Percentiles rank a stretch among this genome's conserved stretches.
Evolutionary conservation across 1,284 basidiomycete genomes (phyloP).

Genomic region (Xanthoconium separans): DNA sequence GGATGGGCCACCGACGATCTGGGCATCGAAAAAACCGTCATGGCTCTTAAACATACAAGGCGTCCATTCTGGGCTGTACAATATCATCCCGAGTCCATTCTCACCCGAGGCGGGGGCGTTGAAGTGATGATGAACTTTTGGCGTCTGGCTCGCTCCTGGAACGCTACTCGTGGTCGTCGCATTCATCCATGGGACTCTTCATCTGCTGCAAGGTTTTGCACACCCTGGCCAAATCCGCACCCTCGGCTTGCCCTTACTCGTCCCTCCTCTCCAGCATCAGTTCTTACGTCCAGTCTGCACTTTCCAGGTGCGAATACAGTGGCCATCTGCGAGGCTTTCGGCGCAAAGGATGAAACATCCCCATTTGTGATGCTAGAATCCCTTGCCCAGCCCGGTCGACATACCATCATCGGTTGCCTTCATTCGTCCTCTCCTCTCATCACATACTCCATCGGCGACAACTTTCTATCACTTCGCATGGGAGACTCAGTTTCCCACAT

Average conservation of each 20-base stretch:
- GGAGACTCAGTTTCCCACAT: slow-evolving; percentile 33
- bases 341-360: slow-evolving; percentile 52
- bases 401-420: slow-evolving; percentile 65
- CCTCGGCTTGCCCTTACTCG: slow-evolving; percentile 24
- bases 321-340: slow-evolving; percentile 58
- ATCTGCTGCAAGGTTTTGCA: slow-evolving; percentile 40
- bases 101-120: slow-evolving; percentile 61
- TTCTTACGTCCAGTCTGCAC: slow-evolving; percentile 43
- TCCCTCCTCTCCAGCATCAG: slow-evolving; percentile 23
- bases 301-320: slow-evolving; percentile 42
- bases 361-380: slow-evolving; percentile 76
- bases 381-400: slow-evolving; percentile 69
- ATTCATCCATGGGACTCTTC: slow-evolving; percentile 41
- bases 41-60: slow-evolving; percentile 64
- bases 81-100: slow-evolving; percentile 89
- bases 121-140: slow-evolving; percentile 74
- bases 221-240: slow-evolving; percentile 53
- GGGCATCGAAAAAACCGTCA: slow-evolving; percentile 66
- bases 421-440: slow-evolving; percentile 53
- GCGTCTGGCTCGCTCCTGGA: slow-evolving; percentile 60
- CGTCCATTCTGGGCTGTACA: slow-evolving; percentile 92
- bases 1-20: slow-evolving; percentile 67
- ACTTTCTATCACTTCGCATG: slow-evolving; percentile 42
- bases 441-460: slow-evolving; percentile 54
- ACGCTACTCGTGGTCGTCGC: slow-evolving; percentile 36